A percentile compares a stretch with the other conserved stretches of the same genome.
Evolutionary conservation across 768 basidiomycete species (phyloP).

Genomic region (Myochromella boudieri): DNA sequence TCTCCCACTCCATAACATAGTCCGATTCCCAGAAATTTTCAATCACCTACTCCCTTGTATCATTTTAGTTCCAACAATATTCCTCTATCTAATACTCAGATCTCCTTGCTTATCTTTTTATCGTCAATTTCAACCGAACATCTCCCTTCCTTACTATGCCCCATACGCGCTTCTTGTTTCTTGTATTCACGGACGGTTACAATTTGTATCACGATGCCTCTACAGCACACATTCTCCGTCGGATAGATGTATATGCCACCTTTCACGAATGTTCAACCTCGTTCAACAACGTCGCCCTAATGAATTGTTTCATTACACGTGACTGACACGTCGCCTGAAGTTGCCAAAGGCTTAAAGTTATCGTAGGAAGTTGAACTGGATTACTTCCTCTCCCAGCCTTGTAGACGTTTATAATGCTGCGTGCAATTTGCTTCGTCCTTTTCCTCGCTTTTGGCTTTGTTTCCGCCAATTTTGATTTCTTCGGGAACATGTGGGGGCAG

Average conservation of each 20-base stretch:
- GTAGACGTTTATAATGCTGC: constrained; percentile 13
- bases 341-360: not conserved
- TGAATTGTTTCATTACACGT: constrained; percentile 3
- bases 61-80: not conserved
- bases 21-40: not conserved
- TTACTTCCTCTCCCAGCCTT: not conserved
- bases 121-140: no score
- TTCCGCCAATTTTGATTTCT: constrained; percentile 75
- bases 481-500: constrained; percentile 74
- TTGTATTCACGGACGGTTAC: constrained; percentile 3
- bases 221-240: constrained; percentile 7
- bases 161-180: no score
- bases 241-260: constrained; percentile 10
- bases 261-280: no score
- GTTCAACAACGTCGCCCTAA: no score
- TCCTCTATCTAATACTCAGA: not conserved
- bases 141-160: no score
- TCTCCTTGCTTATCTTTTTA: not conserved
- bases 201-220: constrained; percentile 5
- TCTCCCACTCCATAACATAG: not conserved
- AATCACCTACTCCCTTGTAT: constrained; percentile 1
- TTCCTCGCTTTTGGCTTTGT: constrained; percentile 37
- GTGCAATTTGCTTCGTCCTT: constrained; percentile 23
- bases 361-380: no score
- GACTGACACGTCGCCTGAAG: constrained; percentile 17